Base-by-base conservation (phyloP, 805 yeast genomes). In the Danielia reshetovae region DNA sequence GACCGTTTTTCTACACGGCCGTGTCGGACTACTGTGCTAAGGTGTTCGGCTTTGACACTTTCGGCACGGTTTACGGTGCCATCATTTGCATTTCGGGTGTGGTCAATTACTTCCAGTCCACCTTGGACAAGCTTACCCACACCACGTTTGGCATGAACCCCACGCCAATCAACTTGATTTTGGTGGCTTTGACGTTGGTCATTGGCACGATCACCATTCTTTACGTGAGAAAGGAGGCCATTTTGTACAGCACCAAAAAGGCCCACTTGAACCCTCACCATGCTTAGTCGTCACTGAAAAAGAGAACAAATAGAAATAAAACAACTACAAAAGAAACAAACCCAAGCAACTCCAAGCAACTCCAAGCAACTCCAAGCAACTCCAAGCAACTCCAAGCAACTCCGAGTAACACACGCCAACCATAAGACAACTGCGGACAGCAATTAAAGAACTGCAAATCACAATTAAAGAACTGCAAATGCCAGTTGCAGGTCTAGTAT, bases 1-100 rank as follows among this genome's bases (percentile, higher is more conserved):
- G 81, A 52, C 81, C 80, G 24, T 73, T 75, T 45, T 75, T 73
- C 55, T 75, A 75, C 50, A 74, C 81, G n/a, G 62, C 77, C 2
- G 59, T 75, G 24, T 68, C 76, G 3, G 81, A 75, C 49, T 71
- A 65, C 49, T 75, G 80, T 48, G 79, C 83, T 18, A 79, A 79
- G 52, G 79, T 74, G 30, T 79, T 77, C 52, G 82, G 83, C 1
- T 69, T 72, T 43, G 79, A 75, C 47, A 74, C 81, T 8, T 73
- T 75, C 51, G 81, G 83, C 25, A 71, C 77, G 1, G 69, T 75
- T 18, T 75, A 75, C 46, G 80, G 80, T n/a, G 55, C 75, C 13
- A 71, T 74, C 21, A 72, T 74, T 57, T 69, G 77, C 28, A 57
- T 71, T 16, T 67, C 79, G 1, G 81, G 81, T 24, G 43, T 72